Evolutionary conservation across 768 basidiomycete genomes (phyloP).

Genomic region (Auricularia heimuer): DNA sequence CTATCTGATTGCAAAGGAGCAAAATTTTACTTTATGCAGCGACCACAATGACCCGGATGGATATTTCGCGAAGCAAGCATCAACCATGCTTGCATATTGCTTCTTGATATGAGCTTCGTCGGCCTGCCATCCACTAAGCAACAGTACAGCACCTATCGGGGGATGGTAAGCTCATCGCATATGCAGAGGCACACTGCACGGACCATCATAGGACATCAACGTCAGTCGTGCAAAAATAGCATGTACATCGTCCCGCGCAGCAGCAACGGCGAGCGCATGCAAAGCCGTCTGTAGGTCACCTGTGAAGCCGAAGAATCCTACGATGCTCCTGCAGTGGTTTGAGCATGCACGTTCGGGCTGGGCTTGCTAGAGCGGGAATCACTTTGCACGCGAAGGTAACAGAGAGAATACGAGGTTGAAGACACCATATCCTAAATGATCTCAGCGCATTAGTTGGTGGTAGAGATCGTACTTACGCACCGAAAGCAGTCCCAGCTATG

Average conservation of each 20-base stretch:
- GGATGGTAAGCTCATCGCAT: not conserved
- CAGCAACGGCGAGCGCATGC: conserved; percentile 57
- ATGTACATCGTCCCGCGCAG: conserved; percentile 60
- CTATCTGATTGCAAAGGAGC: not conserved
- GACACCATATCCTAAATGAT: conserved; percentile 41
- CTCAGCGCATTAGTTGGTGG: not conserved
- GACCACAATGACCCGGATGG: conserved; percentile 67
- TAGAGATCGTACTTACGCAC: conserved; percentile 24
- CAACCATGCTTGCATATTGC: conserved; percentile 56
- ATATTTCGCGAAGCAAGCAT: conserved; percentile 47
- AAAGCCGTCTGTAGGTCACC: conserved; percentile 61
- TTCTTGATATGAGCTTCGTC: conserved; percentile 54
- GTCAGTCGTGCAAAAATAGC: conserved; percentile 68
- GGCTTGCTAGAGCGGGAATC: conserved; percentile 12
- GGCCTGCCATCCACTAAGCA: conserved; percentile 52
- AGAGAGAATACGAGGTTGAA: conserved; percentile 77
- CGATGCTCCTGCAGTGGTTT: conserved; percentile 41
- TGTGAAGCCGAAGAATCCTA: conserved; percentile 69
- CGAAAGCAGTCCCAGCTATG: conserved; percentile 68
- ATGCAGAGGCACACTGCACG: conserved; percentile 43
- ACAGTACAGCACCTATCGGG: not conserved
- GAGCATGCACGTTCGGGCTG: not conserved
- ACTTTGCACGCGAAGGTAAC: conserved; percentile 64
- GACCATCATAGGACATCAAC: conserved; percentile 71
- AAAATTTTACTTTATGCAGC: conserved; percentile 45